Evolutionary conservation across 139 green algal genomes (phyloP).

Genomic region (Coelastrella sp.): DNA sequence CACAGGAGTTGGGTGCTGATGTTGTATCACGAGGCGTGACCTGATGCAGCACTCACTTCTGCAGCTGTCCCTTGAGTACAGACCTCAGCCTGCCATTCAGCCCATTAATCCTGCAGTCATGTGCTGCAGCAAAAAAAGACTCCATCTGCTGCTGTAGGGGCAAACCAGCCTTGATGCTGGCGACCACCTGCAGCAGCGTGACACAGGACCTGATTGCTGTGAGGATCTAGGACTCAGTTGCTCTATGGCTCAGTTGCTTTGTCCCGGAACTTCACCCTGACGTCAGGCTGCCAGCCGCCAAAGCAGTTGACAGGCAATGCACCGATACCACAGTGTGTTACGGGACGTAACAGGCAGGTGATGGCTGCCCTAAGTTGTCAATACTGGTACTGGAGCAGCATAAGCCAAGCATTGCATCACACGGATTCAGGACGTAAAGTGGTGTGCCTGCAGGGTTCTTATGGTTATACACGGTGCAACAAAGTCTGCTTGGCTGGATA

Average conservation of each 20-base stretch:
- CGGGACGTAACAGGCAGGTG: too few species aligned
- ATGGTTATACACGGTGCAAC: too few species aligned
- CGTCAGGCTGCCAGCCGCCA: background rate
- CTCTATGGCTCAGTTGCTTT: background rate
- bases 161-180: slow-evolving; percentile 27
- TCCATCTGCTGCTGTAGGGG: slow-evolving; percentile 40
- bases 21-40: too few species aligned
- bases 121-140: background rate
- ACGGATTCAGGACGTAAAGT: too few species aligned
- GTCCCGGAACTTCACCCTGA: background rate
- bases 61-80: slow-evolving; percentile 29
- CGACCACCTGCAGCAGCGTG: slow-evolving; percentile 5
- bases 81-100: slow-evolving; percentile 7
- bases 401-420: too few species aligned
- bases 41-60: slow-evolving; percentile 1
- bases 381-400: too few species aligned
- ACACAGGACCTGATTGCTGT: background rate
- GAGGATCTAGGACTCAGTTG: background rate
- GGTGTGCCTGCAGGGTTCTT: too few species aligned
- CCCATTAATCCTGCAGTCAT: background rate
- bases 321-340: too few species aligned
- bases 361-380: too few species aligned
- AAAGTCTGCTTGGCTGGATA: too few species aligned
- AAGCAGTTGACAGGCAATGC: background rate
- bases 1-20: too few species aligned